phyloP scores from a whole-genome alignment of 1,139 yeast genomes.

The Candida glucosophila region DNA sequence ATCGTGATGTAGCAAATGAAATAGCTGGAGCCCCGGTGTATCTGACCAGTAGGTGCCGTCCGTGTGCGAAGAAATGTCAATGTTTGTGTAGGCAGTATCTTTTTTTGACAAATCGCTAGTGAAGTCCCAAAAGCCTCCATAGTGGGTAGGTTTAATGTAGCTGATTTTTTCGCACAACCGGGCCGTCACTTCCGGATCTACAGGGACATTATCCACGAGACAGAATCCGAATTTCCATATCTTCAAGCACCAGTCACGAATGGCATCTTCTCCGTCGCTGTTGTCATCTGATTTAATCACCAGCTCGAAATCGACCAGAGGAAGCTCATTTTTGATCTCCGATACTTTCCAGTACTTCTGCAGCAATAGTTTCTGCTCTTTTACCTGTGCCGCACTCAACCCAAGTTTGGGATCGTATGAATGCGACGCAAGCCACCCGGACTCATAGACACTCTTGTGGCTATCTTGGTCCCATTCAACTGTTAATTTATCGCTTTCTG shows the following conservation, averaged over 20 bases:
- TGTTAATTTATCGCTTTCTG: conserved; percentile 10
- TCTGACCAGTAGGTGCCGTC: conserved; percentile 79
- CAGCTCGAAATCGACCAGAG: conserved; percentile 41
- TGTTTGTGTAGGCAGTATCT: conserved; percentile 70
- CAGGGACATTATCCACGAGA: conserved; percentile 57
- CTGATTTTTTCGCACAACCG: conserved; percentile 51
- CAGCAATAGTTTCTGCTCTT: conserved; percentile 21
- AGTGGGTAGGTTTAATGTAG: conserved; percentile 65
- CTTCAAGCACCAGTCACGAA: conserved; percentile 52
- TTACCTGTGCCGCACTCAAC: conserved; percentile 17
- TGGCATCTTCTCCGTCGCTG: conserved; percentile 32
- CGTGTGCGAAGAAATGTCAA: conserved; percentile 61
- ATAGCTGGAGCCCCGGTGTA: conserved; percentile 67
- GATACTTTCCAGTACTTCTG: conserved; percentile 40
- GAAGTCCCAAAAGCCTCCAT: conserved; percentile 80
- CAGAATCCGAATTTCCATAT: conserved; percentile 58
- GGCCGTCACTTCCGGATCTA: conserved; percentile 53
- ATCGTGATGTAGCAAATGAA: conserved; percentile 62
- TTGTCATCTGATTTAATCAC: conserved; percentile 32
- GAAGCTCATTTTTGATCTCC: conserved; percentile 39
- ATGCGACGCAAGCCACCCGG: conserved; percentile 50
- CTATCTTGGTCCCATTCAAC: conserved; percentile 40
- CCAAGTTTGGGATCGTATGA: conserved; percentile 49
- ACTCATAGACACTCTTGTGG: conserved; percentile 41
- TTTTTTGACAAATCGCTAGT: conserved; percentile 64